phyloP scores from a whole-genome alignment of 176 grass and related monocot genomes.

The Sorghum bicolor region DNA sequence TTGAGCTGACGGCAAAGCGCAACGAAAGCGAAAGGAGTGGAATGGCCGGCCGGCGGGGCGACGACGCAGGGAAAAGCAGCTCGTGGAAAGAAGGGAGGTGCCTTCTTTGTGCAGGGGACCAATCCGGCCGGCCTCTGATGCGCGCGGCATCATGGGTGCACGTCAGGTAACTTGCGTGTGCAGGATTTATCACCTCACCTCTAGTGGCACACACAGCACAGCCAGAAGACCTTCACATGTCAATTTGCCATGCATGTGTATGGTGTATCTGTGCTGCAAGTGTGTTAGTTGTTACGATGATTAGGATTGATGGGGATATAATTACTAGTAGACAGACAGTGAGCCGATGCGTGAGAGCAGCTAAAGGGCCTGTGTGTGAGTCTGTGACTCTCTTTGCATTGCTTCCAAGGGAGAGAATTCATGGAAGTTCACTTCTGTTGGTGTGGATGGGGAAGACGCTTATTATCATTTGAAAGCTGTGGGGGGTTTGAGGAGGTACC shows the following conservation, averaged over 20 bases:
- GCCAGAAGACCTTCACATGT: background rate
- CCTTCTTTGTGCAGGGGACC: slow-evolving; percentile 34
- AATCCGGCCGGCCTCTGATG: slow-evolving; percentile 14
- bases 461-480: slow-evolving; percentile 5
- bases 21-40: slow-evolving; percentile 34
- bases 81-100: slow-evolving; percentile 45
- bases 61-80: slow-evolving; percentile 7
- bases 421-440: background rate
- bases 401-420: slow-evolving; percentile 34
- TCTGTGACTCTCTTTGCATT: slow-evolving; percentile 23
- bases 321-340: background rate
- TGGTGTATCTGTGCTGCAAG: background rate
- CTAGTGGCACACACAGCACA: background rate
- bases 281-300: slow-evolving; percentile 11
- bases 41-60: background rate
- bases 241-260: background rate
- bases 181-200: background rate
- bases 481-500: background rate
- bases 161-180: slow-evolving; percentile 27
- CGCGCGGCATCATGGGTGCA: slow-evolving; percentile 22
- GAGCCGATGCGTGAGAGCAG: background rate
- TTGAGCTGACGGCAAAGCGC: background rate
- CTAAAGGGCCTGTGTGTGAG: background rate
- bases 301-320: background rate
- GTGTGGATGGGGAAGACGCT: background rate